These are phyloP conservation scores for Coprinopsis sp. DNA, from an alignment of 768 basidiomycete species.

Conservation along the genomic window DNA sequence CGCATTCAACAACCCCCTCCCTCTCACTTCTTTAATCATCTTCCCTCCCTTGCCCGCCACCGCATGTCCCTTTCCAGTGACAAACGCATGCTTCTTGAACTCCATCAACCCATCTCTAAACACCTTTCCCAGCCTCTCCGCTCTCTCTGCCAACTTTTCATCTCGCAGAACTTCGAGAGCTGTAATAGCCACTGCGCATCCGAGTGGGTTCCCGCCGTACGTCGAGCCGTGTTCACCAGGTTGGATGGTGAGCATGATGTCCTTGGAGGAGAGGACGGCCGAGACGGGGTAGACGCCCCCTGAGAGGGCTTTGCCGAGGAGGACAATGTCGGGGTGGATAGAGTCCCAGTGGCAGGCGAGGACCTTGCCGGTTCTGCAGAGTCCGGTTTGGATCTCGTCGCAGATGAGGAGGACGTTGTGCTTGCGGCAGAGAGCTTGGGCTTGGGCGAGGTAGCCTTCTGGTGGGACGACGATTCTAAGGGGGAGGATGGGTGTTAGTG, in stretches of 20 bases:
- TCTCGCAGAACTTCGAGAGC: slow-evolving; percentile 88
- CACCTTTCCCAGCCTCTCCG: slow-evolving; percentile 64
- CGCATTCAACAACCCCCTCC: slow-evolving; percentile 87
- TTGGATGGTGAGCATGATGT: slow-evolving; percentile 91
- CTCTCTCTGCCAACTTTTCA: slow-evolving; percentile 80
- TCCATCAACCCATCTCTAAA: slow-evolving; percentile 5
- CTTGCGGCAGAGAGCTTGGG: slow-evolving; percentile 81
- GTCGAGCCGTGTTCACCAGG: slow-evolving; percentile 97
- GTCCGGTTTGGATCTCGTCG: slow-evolving; percentile 98
- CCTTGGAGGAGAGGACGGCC: slow-evolving; percentile 84
- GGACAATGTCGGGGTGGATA: slow-evolving; percentile 85
- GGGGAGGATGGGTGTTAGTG: no score
- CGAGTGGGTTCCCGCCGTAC: slow-evolving; percentile 96
- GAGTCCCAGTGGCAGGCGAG: slow-evolving; percentile 85
- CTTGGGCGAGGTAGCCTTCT: slow-evolving; percentile 75
- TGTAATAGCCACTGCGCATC: slow-evolving; percentile 92
- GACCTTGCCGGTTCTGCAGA: slow-evolving; percentile 92
- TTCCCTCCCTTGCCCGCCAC: neutral
- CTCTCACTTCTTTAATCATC: slow-evolving; percentile 75
- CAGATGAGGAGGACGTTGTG: slow-evolving; percentile 95
- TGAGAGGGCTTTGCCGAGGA: slow-evolving; percentile 94
- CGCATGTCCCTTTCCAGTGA: neutral
- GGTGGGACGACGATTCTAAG: slow-evolving; percentile 94
- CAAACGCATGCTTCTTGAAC: slow-evolving; percentile 8
- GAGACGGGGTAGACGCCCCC: slow-evolving; percentile 98